Conservation (phyloP, 371 early-diverging fungal species). For the Syncephalis fuscata region DNA sequence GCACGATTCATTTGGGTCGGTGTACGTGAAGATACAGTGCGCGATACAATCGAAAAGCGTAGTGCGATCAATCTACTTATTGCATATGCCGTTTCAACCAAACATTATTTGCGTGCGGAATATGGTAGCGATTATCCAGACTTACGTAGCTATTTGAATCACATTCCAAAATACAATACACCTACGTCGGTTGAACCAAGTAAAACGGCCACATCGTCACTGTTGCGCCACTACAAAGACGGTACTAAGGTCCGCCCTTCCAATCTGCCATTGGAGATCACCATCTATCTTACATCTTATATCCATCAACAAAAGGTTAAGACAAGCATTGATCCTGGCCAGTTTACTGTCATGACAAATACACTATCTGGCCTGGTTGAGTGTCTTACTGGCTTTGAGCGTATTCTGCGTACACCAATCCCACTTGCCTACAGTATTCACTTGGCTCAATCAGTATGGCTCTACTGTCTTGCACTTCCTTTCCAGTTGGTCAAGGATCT, state of each 20-base stretch:
- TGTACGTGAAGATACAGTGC: conserved; percentile 23
- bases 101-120: conserved; percentile 55
- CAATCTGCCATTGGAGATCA: conserved; percentile 36
- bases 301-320: conserved; percentile 23
- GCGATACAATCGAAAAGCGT: conserved; percentile 39
- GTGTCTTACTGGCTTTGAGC: conserved; percentile 44
- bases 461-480: conserved; percentile 49
- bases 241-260: conserved; percentile 16
- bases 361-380: conserved; percentile 37
- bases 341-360: conserved; percentile 25
- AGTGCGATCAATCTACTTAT: conserved; percentile 53
- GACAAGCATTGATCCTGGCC: conserved; percentile 25
- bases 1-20: conserved; percentile 47
- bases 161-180: conserved; percentile 19
- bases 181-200: background rate
- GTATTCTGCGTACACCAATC: conserved; percentile 62
- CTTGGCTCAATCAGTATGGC: conserved; percentile 45
- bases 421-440: conserved; percentile 65
- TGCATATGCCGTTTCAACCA: conserved; percentile 46
- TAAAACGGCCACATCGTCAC: background rate
- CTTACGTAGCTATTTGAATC: conserved; percentile 7
- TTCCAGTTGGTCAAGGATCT: conserved; percentile 39
- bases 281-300: conserved; percentile 31
- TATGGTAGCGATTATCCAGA: no score
- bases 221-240: background rate